Percentiles rank a stretch among this genome's conserved stretches.
Conservation (phyloP, 768 basidiomycete genomes). For the Astraeus odoratus region DNA sequence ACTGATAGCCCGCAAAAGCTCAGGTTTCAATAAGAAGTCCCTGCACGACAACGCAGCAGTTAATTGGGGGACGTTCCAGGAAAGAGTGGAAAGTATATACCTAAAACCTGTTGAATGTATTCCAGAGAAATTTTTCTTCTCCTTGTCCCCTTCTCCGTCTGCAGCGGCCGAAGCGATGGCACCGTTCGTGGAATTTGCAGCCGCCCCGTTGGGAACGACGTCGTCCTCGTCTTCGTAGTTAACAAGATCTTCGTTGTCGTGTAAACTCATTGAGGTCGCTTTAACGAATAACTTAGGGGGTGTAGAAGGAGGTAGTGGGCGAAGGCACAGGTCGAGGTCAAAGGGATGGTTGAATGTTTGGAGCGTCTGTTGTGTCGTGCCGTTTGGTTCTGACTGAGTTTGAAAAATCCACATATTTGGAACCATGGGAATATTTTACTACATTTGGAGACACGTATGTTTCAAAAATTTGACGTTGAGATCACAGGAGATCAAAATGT, state of each 20-base stretch:
- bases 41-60: constrained; percentile 33
- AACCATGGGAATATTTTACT: too few species aligned
- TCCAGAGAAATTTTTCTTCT: constrained; percentile 97
- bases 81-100: constrained; percentile 40
- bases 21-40: constrained; percentile 97
- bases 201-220: constrained; percentile 53
- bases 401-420: neutral
- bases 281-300: constrained; percentile 17
- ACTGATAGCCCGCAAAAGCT: constrained; percentile 93
- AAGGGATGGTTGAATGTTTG: constrained; percentile 4
- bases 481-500: neutral
- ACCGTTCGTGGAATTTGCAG: constrained; percentile 39
- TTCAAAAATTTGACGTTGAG: neutral
- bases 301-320: constrained; percentile 16
- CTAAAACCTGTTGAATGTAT: constrained; percentile 99
- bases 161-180: constrained; percentile 40
- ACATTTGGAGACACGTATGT: too few species aligned
- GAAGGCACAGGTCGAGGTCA: too few species aligned
- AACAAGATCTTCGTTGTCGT: constrained; percentile 88
- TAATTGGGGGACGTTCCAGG: neutral
- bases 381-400: neutral
- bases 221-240: constrained; percentile 94
- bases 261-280: constrained; percentile 55
- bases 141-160: constrained; percentile 59
- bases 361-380: neutral